A percentile compares a stretch with the other conserved stretches of the same genome.
phyloP scores from a whole-genome alignment of 176 grass and related monocot species.

The Carex scoparia region DNA sequence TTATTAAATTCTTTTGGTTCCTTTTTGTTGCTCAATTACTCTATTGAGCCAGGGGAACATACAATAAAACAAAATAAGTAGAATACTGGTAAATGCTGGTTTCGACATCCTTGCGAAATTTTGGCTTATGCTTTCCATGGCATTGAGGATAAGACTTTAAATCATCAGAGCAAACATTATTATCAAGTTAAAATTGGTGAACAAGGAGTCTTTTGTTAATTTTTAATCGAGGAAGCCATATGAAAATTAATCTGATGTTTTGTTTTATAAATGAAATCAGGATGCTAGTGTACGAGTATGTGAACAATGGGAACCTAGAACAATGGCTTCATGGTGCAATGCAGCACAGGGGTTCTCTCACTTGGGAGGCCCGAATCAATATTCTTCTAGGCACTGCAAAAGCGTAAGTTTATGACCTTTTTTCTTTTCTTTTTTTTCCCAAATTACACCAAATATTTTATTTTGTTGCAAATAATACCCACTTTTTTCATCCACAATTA shows the following conservation, averaged over 20 bases:
- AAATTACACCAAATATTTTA: neutral
- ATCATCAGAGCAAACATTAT: neutral
- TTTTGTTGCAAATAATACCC: neutral
- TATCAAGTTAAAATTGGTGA: neutral
- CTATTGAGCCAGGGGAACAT: neutral
- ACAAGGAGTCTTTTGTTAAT: neutral
- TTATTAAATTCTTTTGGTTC: neutral
- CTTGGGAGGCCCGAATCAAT: conserved; percentile 93
- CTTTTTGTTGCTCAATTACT: neutral
- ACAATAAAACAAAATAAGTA: neutral
- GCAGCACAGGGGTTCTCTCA: conserved; percentile 71
- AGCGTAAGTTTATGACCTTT: conserved; percentile 55
- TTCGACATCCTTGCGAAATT: neutral
- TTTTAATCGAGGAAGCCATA: conserved; percentile 18
- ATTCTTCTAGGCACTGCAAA: conserved; percentile 90
- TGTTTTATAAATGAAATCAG: conserved; percentile 40
- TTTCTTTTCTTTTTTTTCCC: neutral
- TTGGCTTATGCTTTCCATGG: conserved; percentile 5
- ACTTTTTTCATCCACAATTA: neutral
- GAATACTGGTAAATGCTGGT: neutral
- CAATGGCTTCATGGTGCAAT: conserved; percentile 95
- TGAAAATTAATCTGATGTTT: conserved; percentile 24
- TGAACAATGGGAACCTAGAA: conserved; percentile 93
- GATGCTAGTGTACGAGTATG: conserved; percentile 98
- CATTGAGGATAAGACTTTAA: neutral